Percentiles rank a stretch among this genome's conserved stretches.
Conservation (phyloP, 495 filamentous ascomycete genomes). For the Pyrenula aspistea region DNA sequence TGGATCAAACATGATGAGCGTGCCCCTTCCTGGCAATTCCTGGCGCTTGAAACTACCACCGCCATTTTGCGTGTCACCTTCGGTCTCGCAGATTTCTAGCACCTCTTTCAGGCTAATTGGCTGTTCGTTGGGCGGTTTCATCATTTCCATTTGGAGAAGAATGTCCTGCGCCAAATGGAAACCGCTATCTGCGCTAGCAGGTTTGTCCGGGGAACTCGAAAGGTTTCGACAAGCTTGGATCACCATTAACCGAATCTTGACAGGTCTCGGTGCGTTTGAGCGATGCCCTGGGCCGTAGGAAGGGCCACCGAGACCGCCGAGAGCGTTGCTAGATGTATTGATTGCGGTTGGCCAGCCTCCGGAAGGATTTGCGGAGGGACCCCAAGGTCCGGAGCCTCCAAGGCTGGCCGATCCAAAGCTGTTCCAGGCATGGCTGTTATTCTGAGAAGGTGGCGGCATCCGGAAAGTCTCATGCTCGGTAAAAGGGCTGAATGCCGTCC, state of each 20-base stretch:
- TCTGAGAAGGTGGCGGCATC: neutral
- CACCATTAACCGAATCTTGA: slow-evolving; percentile 43
- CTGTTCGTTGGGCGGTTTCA: slow-evolving; percentile 41
- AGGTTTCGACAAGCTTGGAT: slow-evolving; percentile 50
- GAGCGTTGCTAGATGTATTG: slow-evolving; percentile 25
- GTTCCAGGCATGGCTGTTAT: neutral
- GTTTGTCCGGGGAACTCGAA: slow-evolving; percentile 22
- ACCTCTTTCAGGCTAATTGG: slow-evolving; percentile 58
- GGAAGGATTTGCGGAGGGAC: slow-evolving; percentile 4
- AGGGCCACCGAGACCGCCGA: slow-evolving; percentile 26
- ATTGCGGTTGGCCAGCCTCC: slow-evolving; percentile 31
- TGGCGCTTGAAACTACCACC: slow-evolving; percentile 68
- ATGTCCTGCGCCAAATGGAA: slow-evolving; percentile 59
- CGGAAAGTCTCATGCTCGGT: neutral
- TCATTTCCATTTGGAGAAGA: slow-evolving; percentile 50
- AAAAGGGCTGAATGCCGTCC: slow-evolving; percentile 7
- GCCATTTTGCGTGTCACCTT: slow-evolving; percentile 77
- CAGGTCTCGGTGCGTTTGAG: slow-evolving; percentile 36
- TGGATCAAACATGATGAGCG: slow-evolving; percentile 52
- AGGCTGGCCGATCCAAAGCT: neutral
- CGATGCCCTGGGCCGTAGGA: slow-evolving; percentile 15
- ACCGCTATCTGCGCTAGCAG: slow-evolving; percentile 22
- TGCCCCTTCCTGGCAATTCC: slow-evolving; percentile 32
- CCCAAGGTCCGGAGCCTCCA: slow-evolving; percentile 12
- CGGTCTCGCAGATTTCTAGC: slow-evolving; percentile 82